Percentiles rank a stretch among this genome's conserved stretches.
phyloP scores from a whole-genome alignment of 2,329 filamentous ascomycete genomes.

The Tolypocladium capitatum region DNA sequence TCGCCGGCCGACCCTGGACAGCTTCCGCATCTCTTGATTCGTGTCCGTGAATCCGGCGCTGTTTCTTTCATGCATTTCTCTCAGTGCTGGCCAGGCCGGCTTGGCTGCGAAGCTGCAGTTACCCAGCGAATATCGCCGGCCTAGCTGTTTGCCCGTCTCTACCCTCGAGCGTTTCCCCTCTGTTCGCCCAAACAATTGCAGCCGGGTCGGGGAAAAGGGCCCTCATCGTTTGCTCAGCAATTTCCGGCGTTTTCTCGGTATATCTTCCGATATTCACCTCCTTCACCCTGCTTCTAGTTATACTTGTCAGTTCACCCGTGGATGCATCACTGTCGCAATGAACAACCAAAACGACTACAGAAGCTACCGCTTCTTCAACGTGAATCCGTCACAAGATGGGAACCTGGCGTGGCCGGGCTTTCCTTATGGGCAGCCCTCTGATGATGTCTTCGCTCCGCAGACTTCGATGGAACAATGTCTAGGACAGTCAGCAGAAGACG shows the following conservation, averaged over 20 bases:
- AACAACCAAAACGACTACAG: background rate
- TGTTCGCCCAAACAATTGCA: background rate
- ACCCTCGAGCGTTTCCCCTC: background rate
- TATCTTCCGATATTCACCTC: background rate
- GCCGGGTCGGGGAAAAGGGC: background rate
- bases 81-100: background rate
- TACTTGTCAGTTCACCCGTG: too few species aligned
- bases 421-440: too few species aligned
- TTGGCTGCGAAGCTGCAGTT: background rate
- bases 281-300: background rate
- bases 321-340: background rate
- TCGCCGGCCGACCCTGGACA: background rate
- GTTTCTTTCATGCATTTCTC: background rate
- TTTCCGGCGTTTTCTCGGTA: background rate
- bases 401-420: background rate
- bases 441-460: background rate
- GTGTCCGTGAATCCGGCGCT: background rate
- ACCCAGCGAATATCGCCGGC: background rate
- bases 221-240: background rate
- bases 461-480: too few species aligned
- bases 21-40: background rate
- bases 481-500: background rate
- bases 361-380: background rate
- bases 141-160: background rate
- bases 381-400: too few species aligned